Percentiles rank a stretch among this genome's conserved stretches.
These are phyloP conservation scores for Septoria linicola DNA, from an alignment of 2,329 filamentous ascomycete genomes.

Conservation along the genomic window DNA sequence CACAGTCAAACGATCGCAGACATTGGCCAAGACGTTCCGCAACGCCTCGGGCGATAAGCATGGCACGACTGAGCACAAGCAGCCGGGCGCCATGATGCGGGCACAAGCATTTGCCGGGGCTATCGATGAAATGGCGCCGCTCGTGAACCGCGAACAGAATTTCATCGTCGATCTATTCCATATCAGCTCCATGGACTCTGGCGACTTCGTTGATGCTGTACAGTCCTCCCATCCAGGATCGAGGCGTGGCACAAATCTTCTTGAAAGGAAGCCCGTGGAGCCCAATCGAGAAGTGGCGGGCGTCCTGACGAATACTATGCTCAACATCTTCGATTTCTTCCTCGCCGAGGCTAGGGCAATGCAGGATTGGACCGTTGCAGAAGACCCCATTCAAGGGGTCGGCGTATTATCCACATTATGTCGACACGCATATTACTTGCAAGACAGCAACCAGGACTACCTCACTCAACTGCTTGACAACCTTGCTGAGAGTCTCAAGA, in stretches of 20 bases:
- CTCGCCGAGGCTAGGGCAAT: conserved; percentile 73
- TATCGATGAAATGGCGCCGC: conserved; percentile 75
- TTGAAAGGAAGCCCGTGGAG: conserved; percentile 75
- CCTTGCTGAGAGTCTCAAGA: conserved; percentile 67
- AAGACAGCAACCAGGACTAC: conserved; percentile 92
- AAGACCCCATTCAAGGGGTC: conserved; percentile 87
- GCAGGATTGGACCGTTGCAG: conserved; percentile 77
- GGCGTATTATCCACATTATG: conserved; percentile 81
- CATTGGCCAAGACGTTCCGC: conserved; percentile 70
- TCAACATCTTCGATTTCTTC: conserved; percentile 81
- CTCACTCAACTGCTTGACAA: conserved; percentile 74
- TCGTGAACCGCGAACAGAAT: conserved; percentile 92
- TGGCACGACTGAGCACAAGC: conserved; percentile 56
- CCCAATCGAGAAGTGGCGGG: conserved; percentile 84
- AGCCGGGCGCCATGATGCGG: conserved; percentile 51
- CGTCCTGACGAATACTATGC: conserved; percentile 82
- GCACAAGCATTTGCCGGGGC: conserved; percentile 80
- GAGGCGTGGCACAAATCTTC: conserved; percentile 70
- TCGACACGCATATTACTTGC: conserved; percentile 72
- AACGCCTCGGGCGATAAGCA: conserved; percentile 63
- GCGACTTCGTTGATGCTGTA: conserved; percentile 82
- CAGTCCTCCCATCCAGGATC: conserved; percentile 63
- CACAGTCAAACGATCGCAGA: conserved; percentile 92
- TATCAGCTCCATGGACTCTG: conserved; percentile 75
- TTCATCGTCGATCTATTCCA: conserved; percentile 98